Conservation (phyloP, 73 alveolate species). For the Blepharisma stoltei region DNA sequence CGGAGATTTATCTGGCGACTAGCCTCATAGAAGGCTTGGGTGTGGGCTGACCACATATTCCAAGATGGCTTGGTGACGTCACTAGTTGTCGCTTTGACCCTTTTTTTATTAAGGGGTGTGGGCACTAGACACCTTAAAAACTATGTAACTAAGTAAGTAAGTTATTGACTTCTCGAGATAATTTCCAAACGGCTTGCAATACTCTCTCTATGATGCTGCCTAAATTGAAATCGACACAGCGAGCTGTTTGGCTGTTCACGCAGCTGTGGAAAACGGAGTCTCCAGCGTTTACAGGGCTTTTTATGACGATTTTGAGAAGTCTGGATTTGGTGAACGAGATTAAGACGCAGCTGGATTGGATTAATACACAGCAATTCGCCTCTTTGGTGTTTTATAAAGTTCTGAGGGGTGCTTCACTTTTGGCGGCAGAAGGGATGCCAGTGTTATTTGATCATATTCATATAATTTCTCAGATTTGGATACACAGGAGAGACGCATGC, state of each 20-base stretch:
- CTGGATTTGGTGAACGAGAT: neutral
- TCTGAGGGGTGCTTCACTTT: neutral
- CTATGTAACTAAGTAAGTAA: no score
- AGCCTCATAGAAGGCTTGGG: no score
- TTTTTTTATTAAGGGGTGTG: no score
- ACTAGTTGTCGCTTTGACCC: no score
- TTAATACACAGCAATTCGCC: neutral
- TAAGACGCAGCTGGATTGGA: neutral
- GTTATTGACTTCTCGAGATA: constrained; percentile 1
- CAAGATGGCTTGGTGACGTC: no score
- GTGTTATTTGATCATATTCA: neutral
- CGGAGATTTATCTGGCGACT: no score
- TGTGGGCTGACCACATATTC: no score
- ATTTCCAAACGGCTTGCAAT: neutral
- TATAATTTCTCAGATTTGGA: neutral
- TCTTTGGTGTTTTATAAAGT: constrained; percentile 17
- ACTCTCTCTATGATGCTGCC: neutral
- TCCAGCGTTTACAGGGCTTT: constrained; percentile 15
- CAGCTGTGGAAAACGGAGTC: neutral
- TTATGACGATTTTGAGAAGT: neutral
- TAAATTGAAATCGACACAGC: neutral
- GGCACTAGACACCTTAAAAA: no score
- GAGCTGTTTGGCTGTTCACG: neutral
- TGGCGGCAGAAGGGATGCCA: neutral
- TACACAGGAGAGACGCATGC: neutral